phyloP scores from a whole-genome alignment of 1,284 basidiomycete genomes.

The Schizopora paradoxa region DNA sequence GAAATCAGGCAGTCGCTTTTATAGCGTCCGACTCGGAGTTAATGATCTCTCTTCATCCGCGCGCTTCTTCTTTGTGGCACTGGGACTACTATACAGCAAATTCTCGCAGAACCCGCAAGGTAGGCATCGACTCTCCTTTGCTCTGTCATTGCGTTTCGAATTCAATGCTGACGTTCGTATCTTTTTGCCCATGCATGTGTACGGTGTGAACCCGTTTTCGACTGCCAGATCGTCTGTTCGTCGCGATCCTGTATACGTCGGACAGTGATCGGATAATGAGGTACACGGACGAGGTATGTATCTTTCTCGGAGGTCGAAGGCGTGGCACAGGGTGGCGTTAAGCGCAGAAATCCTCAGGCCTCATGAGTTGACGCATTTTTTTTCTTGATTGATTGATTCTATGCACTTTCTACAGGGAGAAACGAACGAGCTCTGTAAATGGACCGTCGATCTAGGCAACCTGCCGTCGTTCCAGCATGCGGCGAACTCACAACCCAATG shows the following conservation, averaged over 20 bases:
- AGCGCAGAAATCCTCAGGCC: too few species aligned
- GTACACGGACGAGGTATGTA: constrained; percentile 67
- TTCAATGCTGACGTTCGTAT: constrained; percentile 10
- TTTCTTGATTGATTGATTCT: constrained; percentile 2
- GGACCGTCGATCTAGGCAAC: constrained; percentile 75
- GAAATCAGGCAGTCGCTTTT: constrained; percentile 11
- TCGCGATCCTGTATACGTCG: constrained; percentile 72
- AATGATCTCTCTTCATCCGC: constrained; percentile 18
- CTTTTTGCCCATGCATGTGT: constrained; percentile 3
- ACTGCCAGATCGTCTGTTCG: constrained; percentile 63
- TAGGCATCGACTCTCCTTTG: constrained; percentile 24
- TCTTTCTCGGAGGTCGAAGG: too few species aligned
- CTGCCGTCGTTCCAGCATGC: constrained; percentile 72
- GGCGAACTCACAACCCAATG: constrained; percentile 44
- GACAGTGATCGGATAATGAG: constrained; percentile 69
- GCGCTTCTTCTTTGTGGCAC: constrained; percentile 15
- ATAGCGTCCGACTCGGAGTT: constrained; percentile 18
- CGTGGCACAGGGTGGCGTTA: too few species aligned
- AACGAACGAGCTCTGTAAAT: constrained; percentile 72
- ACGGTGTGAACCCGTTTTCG: constrained; percentile 6
- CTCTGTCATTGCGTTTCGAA: constrained; percentile 1
- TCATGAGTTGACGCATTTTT: background rate
- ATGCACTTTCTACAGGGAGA: constrained; percentile 42
- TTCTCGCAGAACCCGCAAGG: constrained; percentile 64
- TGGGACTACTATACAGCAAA: constrained; percentile 46